Base-by-base conservation (phyloP, 164 flowering plant genomes). In the Aristolochia contorta region DNA sequence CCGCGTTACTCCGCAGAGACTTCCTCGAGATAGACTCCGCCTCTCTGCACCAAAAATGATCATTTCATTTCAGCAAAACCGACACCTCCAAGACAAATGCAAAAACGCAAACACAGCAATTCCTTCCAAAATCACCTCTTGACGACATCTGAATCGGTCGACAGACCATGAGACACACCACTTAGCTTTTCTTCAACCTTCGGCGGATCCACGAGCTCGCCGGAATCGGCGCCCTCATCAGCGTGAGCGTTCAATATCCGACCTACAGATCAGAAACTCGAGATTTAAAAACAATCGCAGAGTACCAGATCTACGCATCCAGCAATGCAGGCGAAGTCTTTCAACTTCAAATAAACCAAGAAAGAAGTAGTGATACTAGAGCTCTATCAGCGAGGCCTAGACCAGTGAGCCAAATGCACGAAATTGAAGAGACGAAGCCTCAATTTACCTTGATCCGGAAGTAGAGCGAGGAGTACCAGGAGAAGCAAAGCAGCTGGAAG, bases 61-160 rank as follows among this genome's bases (percentile, higher is more conserved):
- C n/a, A 59, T 18, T 56, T 56, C 20, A 37, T 7, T 37, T 27
- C 30, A 27, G 30, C 5, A 27, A n/a, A 37, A 37, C 43, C 3
- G 12, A 37, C 3, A 37, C 43, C 43, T 37, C 7, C 43, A 37
- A 4, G 9, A 37, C 43, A 37, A 37, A 37, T 37, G 43, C 1
- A 37, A 37, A 6, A 8, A 37, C 33, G 7, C 0, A 37, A 37
- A 37, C 43, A 37, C 12, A 3, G 12, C 12, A 7, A 37, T 10
- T 37, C 43, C 43, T 37, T 37, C 43, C 12, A 37, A 3, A 66
- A 65, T 15, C 22, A 90, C 97, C 97, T 90, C 76, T 84, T 84
- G 1, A 49, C 96, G 27, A 93, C 98, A 70, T 93, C 96, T 15
- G 97, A 87, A 80, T 93, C 99, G n/a, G 99, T 93, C 16, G 97